Base-by-base conservation (phyloP, 352 stramenopile species). In the Peronospora belbahrii region DNA sequence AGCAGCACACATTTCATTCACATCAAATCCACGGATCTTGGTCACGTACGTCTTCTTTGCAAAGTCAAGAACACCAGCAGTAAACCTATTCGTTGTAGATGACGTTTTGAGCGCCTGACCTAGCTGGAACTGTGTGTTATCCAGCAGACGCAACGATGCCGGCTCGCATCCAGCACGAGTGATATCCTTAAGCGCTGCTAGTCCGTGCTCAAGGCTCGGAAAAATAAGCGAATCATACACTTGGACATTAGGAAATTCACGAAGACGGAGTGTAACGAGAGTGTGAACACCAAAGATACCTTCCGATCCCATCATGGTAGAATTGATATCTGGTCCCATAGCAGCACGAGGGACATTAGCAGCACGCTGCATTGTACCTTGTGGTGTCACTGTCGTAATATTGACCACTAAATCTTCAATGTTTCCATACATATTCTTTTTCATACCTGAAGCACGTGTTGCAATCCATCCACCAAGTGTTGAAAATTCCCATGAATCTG, bases 61-160 rank as follows among this genome's bases (percentile, higher is more conserved):
- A 42, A 85, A 83, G 42, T 85, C 74, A 6, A 88, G 38, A 25
- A 85, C 61, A n/a, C 61, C 57, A 28, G 57, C 56, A 3, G 65
- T 66, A 37, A 82, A 82, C 34, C 62, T 70, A 33, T 70, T 67
- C 4, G 46, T 50, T 4, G 63, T 37, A 4, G 58, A 72, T 1
- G 62, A 67, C 3, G 74, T 73, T 61, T 94, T 96, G 1, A 97
- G 64, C 24, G 86, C 88, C 49, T 97, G 89, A 2, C 94, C 91
- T 6, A 98, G 59, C 50, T 94, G 79, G 62, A 97, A 98, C 52
- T 98, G 91, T 28, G 83, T 85, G 61, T 98, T 97, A 65, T 97
- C 94, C 32, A 98, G 59, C 24, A 98, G 62, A 13, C 91, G 82
- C 9, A 97, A 70, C 30, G 84, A 96, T 17, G 89, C 85, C 15